Conservation (phyloP, 1,284 basidiomycete species). For the Cutaneotrichosporon curvatum region DNA sequence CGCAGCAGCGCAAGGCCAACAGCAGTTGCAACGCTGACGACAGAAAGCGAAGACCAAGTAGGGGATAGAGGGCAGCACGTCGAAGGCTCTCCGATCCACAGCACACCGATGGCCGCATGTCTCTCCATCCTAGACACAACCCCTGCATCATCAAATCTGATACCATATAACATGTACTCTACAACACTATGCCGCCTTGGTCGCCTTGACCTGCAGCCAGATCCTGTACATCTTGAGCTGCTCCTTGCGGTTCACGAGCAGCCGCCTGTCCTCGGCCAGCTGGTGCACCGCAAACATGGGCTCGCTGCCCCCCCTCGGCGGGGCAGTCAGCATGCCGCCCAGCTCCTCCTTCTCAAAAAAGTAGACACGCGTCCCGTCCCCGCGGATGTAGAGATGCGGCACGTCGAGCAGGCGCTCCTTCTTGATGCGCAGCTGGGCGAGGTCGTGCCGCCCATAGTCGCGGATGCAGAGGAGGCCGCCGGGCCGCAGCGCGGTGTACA, state of each 20-base stretch:
- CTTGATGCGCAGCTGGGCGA: conserved; percentile 90
- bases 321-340: conserved; percentile 66
- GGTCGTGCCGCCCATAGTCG: conserved; percentile 92
- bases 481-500: conserved; percentile 81
- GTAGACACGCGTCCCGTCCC: conserved; percentile 93
- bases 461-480: conserved; percentile 77
- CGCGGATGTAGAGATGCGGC: conserved; percentile 89
- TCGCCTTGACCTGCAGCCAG: conserved; percentile 86
- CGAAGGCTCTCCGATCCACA: too few relatives aligned
- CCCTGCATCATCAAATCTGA: too few relatives aligned
- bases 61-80: too few relatives aligned
- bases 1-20: too few relatives aligned
- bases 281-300: conserved; percentile 62
- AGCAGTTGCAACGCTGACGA: too few relatives aligned
- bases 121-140: too few relatives aligned
- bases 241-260: conserved; percentile 84
- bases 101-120: too few relatives aligned
- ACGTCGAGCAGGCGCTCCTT: conserved; percentile 79
- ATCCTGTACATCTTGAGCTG: conserved; percentile 93
- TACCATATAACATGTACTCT: too few relatives aligned
- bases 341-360: conserved; percentile 85
- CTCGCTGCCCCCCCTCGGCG: conserved; percentile 25
- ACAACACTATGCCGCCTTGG: conserved; percentile 46
- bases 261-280: conserved; percentile 76
- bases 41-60: background rate